Evolutionary conservation across 2,329 filamentous ascomycete genomes (phyloP).

Genomic region (Boeremia lycopersici): DNA sequence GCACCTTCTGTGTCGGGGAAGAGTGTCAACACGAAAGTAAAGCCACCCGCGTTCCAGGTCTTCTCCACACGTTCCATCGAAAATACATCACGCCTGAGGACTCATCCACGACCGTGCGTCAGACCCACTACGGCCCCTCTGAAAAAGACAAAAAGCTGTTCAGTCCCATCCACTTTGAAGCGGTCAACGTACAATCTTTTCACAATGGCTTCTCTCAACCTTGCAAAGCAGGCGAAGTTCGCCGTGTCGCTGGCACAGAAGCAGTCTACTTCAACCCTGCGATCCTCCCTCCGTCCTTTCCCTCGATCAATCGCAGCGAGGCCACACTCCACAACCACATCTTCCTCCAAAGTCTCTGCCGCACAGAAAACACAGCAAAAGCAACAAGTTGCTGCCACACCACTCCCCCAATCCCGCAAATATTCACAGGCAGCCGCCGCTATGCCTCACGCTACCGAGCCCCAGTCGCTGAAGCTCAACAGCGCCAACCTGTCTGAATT

Average conservation of each 20-base stretch:
- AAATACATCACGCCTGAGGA: conserved; percentile 19
- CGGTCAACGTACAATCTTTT: conserved; percentile 19
- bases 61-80: conserved; percentile 19
- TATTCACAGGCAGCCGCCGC: conserved; percentile 14
- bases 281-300: conserved; percentile 9
- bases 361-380: conserved; percentile 10
- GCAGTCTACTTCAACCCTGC: conserved; percentile 15
- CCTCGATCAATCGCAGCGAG: conserved; percentile 10
- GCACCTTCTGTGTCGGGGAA: conserved; percentile 20
- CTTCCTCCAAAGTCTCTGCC: conserved; percentile 5
- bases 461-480: conserved; percentile 24
- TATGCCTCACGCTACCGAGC: conserved; percentile 17
- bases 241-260: conserved; percentile 17
- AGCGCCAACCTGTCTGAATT: conserved; percentile 27
- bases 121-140: conserved; percentile 18
- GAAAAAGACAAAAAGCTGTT: conserved; percentile 22
- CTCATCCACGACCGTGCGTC: conserved; percentile 14
- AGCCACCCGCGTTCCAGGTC: conserved; percentile 18
- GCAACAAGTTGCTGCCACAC: conserved; percentile 1
- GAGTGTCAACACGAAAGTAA: conserved; percentile 15
- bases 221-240: conserved; percentile 17
- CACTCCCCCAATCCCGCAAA: conserved; percentile 8
- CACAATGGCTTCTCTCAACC: conserved; percentile 18
- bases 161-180: conserved; percentile 14
- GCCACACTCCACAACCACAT: conserved; percentile 14